Evolutionary conservation across 306 rosid genomes (phyloP).

Genomic region (Fragaria iinumae): DNA sequence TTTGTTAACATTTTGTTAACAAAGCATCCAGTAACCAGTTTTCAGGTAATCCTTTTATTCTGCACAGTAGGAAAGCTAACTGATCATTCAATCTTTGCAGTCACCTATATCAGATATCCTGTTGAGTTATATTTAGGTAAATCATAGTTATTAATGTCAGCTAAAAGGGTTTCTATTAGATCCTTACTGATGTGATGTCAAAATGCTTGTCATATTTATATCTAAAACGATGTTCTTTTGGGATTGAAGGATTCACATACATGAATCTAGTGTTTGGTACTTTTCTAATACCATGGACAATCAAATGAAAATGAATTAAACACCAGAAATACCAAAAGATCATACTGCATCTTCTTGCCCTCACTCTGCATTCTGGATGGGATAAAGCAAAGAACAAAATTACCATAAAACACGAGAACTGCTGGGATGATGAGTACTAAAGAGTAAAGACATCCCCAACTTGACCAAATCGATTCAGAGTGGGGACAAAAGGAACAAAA

Average conservation of each 20-base stretch:
- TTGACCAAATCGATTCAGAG: constrained; percentile 13
- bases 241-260: background rate
- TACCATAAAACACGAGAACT: constrained; percentile 14
- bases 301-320: background rate
- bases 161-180: background rate
- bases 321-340: background rate
- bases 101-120: background rate
- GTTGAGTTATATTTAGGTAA: background rate
- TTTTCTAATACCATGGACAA: background rate
- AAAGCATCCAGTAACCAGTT: background rate
- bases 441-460: constrained; percentile 1
- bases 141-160: background rate
- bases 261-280: background rate
- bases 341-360: background rate
- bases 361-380: background rate
- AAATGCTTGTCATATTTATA: background rate
- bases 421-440: constrained; percentile 3
- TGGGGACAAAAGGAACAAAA: constrained; percentile 24
- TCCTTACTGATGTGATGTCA: background rate
- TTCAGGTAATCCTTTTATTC: background rate
- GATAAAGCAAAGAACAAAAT: constrained; percentile 1
- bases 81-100: background rate
- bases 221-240: background rate
- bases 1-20: too few relatives aligned
- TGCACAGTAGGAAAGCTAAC: background rate